phyloP scores from a whole-genome alignment of 345 rosid species.

The Bruguiera parviflora region DNA sequence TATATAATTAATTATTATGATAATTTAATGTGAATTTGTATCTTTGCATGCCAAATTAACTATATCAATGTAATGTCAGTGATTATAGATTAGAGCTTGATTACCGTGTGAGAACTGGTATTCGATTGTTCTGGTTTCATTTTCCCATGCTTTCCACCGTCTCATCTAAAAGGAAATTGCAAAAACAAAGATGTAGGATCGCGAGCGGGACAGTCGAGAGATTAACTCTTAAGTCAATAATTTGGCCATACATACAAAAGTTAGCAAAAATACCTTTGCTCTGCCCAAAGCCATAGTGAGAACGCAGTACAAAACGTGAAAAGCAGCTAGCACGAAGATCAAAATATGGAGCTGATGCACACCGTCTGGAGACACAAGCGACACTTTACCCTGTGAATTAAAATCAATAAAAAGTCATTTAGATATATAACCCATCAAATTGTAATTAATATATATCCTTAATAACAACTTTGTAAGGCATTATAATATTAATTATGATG shows the following conservation, averaged over 20 bases:
- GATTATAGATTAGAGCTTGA: not conserved
- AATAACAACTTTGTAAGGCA: too few species aligned
- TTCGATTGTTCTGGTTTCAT: constrained; percentile 25
- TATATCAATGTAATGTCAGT: too few species aligned
- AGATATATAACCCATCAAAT: too few species aligned
- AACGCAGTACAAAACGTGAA: constrained; percentile 22
- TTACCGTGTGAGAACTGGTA: constrained; percentile 29
- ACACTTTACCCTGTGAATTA: constrained; percentile 21
- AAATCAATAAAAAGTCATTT: too few species aligned
- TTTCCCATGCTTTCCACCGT: constrained; percentile 27
- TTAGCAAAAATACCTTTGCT: constrained; percentile 22
- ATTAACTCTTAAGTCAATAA: too few species aligned
- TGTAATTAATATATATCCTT: too few species aligned
- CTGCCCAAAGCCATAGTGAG: constrained; percentile 26
- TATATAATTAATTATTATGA: not conserved
- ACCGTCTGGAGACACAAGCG: constrained; percentile 22
- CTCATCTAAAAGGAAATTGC: constrained; percentile 12
- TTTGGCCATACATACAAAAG: not conserved
- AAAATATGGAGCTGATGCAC: constrained; percentile 30
- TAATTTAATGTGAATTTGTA: too few species aligned
- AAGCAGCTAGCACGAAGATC: constrained; percentile 23
- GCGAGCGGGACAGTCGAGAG: not conserved
- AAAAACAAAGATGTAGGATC: not conserved
- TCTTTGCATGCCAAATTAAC: too few species aligned
- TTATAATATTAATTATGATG: too few species aligned